Evolutionary conservation across 2,329 filamentous ascomycete species (phyloP).

Genomic region (Epichloe coenophiala): DNA sequence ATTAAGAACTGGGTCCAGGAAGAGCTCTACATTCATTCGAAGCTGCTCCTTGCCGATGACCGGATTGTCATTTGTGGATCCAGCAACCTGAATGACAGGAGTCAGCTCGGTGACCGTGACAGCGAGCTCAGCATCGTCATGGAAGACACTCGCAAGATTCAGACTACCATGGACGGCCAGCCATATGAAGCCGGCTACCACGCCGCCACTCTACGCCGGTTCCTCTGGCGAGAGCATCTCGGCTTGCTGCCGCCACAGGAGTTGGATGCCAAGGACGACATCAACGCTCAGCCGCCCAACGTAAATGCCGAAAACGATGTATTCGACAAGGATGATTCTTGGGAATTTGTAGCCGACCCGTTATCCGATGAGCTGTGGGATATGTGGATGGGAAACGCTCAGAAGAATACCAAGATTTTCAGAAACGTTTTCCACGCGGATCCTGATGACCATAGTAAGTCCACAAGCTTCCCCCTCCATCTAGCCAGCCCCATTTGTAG

Average conservation of each 20-base stretch:
- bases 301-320: conserved; percentile 53
- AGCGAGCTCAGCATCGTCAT: conserved; percentile 84
- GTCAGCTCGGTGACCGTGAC: conserved; percentile 79
- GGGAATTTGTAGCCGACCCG: conserved; percentile 57
- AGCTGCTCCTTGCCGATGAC: conserved; percentile 82
- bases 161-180: conserved; percentile 65
- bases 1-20: conserved; percentile 87
- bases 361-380: conserved; percentile 52
- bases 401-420: conserved; percentile 61
- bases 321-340: conserved; percentile 44
- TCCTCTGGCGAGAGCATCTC: conserved; percentile 83
- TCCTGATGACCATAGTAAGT: conserved; percentile 67
- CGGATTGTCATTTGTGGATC: conserved; percentile 72
- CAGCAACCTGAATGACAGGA: conserved; percentile 84
- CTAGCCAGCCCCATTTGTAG: no score
- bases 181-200: conserved; percentile 69
- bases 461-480: not conserved
- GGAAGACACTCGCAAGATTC: conserved; percentile 62
- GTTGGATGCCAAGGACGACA: conserved; percentile 50
- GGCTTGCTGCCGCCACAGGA: conserved; percentile 66
- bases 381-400: conserved; percentile 56
- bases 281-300: conserved; percentile 60
- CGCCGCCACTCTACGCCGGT: conserved; percentile 65
- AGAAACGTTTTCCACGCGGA: conserved; percentile 76
- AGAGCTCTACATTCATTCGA: conserved; percentile 89